These are phyloP conservation scores for Exutisphaerella laricina DNA, from an alignment of 2,329 filamentous ascomycete genomes.

Conservation along the genomic window DNA sequence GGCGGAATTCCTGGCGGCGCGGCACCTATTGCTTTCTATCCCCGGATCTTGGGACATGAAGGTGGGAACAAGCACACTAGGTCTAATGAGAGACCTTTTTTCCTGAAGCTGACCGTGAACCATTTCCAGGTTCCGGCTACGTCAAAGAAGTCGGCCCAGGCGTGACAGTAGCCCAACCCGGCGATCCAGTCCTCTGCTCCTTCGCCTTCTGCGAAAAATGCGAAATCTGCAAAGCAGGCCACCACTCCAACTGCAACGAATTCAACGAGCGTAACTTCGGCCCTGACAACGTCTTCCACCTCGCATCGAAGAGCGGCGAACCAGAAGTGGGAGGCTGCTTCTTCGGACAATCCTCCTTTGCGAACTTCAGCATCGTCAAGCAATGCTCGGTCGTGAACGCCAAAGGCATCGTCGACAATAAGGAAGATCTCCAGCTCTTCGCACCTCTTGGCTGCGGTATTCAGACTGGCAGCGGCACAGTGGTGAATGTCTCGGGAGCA, in stretches of 20 bases:
- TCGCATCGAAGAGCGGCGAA: constrained; percentile 21
- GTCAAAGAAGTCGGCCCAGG: constrained; percentile 42
- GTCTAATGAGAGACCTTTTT: too few relatives aligned
- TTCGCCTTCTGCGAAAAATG: constrained; percentile 46
- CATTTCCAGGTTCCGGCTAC: constrained; percentile 39
- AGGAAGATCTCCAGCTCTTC: constrained; percentile 41
- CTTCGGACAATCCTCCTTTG: constrained; percentile 47
- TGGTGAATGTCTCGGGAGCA: constrained; percentile 38
- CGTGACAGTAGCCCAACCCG: constrained; percentile 39
- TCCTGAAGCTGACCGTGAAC: neutral
- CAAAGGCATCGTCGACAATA: constrained; percentile 33
- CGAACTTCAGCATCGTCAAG: constrained; percentile 37
- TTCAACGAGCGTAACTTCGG: constrained; percentile 46
- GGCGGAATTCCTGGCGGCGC: constrained; percentile 35
- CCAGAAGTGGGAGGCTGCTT: constrained; percentile 38
- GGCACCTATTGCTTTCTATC: constrained; percentile 39
- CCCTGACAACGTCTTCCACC: constrained; percentile 26
- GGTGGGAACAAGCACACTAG: constrained; percentile 30
- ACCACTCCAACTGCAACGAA: constrained; percentile 45
- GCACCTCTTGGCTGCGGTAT: constrained; percentile 45
- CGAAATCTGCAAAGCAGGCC: constrained; percentile 43
- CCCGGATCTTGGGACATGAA: constrained; percentile 50
- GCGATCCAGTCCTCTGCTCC: constrained; percentile 46
- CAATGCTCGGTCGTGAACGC: constrained; percentile 42
- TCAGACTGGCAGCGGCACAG: constrained; percentile 42